Base-by-base conservation (phyloP, 768 basidiomycete species). In the Podaxis sp. region DNA sequence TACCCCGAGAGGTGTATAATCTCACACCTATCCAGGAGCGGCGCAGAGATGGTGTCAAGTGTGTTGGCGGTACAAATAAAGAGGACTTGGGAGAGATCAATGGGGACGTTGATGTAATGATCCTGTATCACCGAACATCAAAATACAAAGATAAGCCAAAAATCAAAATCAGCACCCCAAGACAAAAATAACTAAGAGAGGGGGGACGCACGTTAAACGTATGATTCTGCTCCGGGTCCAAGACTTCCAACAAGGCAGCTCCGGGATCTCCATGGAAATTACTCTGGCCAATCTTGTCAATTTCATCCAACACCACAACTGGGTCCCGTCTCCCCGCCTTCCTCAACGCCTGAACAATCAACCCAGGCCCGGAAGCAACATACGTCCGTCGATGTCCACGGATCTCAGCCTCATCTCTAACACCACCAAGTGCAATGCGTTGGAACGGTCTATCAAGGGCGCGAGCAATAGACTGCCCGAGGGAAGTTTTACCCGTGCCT, bases 61-160 rank as follows among this genome's bases (percentile, higher is more conserved):
- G 88, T 83, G 72, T 97, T 97, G 38, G 95, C 92, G 0, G 96
- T 96, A 67, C 94, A 96, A 65, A 97, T 91, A 74, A 97, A 96
- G 19, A 96, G 79, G 13, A 96, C 87, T 70, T 92, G 93, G 59
- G 89, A 90, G 55, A 96, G 82, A 68, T 96, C 93, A 57, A 96
- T 84, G 1, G 93, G 93, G 9, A 92, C 87, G 64, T 95, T 93
- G 71, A 95, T 84, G 70, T 94, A 96, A 75, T 97, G 95, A 73
- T 97, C 95, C 44, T 46, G 2, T 46, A n/a, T n/a, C 2, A 46
- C 44, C 44, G 1, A n/a, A 3, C 40, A 46, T n/a, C 19, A 17
- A 17, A 17, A 46, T 46, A 7, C 12, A 7, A 7, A 17, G 17
- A 19, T n/a, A 46, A 19, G 6, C 5, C n/a, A 19, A 17, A 8